Percentiles rank a stretch among this genome's conserved stretches.
These are phyloP conservation scores for Brassica carinata DNA, from an alignment of 345 rosid genomes.

Conservation along the genomic window DNA sequence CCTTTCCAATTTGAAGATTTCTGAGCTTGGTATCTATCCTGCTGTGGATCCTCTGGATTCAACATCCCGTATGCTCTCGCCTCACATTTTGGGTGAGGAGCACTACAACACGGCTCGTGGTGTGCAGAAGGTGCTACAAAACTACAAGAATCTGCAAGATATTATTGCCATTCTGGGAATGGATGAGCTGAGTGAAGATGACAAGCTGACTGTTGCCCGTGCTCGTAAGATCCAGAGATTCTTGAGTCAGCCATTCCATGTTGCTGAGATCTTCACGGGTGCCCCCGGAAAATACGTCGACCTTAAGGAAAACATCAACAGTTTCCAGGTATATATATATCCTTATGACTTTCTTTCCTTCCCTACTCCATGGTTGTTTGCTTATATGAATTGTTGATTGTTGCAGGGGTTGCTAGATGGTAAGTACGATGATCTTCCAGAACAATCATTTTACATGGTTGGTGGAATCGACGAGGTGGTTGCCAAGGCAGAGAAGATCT, in stretches of 20 bases:
- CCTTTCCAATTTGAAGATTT: conserved; percentile 66
- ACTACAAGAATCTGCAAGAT: conserved; percentile 98
- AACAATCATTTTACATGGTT: conserved; percentile 70
- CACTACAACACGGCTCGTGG: conserved; percentile 98
- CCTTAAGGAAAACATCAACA: conserved; percentile 79
- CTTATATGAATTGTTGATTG: not conserved
- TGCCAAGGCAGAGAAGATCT: conserved; percentile 49
- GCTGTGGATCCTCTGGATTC: conserved; percentile 99
- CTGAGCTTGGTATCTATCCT: conserved; percentile 99
- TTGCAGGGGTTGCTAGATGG: conserved; percentile 35
- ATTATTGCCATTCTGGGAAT: conserved; percentile 97
- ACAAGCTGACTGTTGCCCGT: conserved; percentile 92
- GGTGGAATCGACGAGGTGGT: conserved; percentile 62
- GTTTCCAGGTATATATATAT: conserved; percentile 71
- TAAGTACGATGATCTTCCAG: conserved; percentile 50
- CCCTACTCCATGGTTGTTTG: not conserved
- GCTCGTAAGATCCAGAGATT: conserved; percentile 96
- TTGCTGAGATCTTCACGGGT: conserved; percentile 98
- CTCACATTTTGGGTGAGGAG: conserved; percentile 90
- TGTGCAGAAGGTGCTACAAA: conserved; percentile 96
- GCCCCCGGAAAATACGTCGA: conserved; percentile 98
- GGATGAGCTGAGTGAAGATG: conserved; percentile 99
- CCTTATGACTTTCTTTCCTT: not conserved
- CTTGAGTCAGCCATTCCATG: conserved; percentile 99
- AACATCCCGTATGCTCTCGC: conserved; percentile 97